phyloP scores from a whole-genome alignment of 75 land plant species.

The Pinus taeda region DNA sequence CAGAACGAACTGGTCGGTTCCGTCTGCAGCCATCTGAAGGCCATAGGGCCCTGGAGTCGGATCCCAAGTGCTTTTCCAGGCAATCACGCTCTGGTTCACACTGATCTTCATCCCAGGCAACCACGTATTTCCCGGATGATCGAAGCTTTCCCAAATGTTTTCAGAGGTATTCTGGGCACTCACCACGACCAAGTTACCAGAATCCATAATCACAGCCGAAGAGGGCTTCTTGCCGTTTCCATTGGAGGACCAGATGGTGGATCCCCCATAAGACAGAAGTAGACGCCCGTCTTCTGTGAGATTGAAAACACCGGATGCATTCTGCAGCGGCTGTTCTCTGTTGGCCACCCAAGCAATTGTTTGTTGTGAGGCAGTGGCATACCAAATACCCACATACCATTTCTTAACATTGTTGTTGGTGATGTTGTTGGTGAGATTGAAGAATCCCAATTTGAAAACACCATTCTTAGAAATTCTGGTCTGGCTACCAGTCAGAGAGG shows the following conservation, averaged over 20 bases:
- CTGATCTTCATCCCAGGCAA: slow-evolving; percentile 58
- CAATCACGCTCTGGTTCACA: slow-evolving; percentile 7
- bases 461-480: slow-evolving; percentile 35
- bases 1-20: slow-evolving; percentile 3
- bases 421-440: slow-evolving; percentile 16
- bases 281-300: slow-evolving; percentile 20
- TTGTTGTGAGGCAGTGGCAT: slow-evolving; percentile 8
- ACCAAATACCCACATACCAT: slow-evolving; percentile 55
- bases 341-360: slow-evolving; percentile 35
- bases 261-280: background rate
- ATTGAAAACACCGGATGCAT: background rate
- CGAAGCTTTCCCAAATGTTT: slow-evolving; percentile 60
- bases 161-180: background rate
- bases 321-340: slow-evolving; percentile 12
- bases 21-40: slow-evolving; percentile 12
- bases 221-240: background rate
- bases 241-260: background rate
- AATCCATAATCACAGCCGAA: background rate
- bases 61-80: slow-evolving; percentile 33
- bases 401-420: slow-evolving; percentile 13
- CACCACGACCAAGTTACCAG: slow-evolving; percentile 1
- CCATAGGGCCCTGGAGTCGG: slow-evolving; percentile 28
- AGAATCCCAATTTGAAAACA: slow-evolving; percentile 49
- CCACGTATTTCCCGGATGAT: slow-evolving; percentile 50
- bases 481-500: slow-evolving; percentile 21